Percentiles rank a stretch among this genome's conserved stretches.
Evolutionary conservation across 176 grass and related monocot genomes (phyloP).

Genomic region (Zizania latifolia): DNA sequence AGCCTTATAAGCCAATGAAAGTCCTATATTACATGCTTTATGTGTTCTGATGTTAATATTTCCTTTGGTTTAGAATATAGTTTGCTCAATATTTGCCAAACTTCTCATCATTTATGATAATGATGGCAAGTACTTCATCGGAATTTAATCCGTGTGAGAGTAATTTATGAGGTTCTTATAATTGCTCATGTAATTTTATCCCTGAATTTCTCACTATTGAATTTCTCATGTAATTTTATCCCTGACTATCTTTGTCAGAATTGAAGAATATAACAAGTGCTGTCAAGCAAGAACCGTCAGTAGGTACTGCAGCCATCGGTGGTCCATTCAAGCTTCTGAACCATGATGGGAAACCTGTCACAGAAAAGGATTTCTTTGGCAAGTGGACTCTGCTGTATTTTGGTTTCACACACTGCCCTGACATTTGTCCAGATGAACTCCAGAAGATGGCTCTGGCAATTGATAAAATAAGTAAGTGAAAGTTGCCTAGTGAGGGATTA

Average conservation of each 20-base stretch:
- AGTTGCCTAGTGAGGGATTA: no score
- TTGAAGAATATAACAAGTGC: constrained; percentile 45
- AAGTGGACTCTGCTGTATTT: constrained; percentile 79
- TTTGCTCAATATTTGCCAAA: constrained; percentile 14
- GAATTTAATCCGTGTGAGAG: background rate
- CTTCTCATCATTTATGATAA: background rate
- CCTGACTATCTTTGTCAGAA: constrained; percentile 24
- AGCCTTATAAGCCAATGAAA: background rate
- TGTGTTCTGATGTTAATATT: background rate
- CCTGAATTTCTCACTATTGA: background rate
- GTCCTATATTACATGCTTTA: background rate
- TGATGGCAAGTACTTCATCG: background rate
- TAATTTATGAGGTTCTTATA: background rate
- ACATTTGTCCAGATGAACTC: constrained; percentile 80
- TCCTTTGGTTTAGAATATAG: background rate
- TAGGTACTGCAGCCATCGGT: constrained; percentile 54
- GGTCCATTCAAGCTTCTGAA: constrained; percentile 68
- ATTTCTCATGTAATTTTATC: background rate
- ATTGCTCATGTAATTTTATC: background rate
- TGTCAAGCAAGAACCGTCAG: constrained; percentile 46
- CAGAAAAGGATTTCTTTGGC: constrained; percentile 66
- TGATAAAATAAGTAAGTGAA: constrained; percentile 60
- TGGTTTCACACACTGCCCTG: constrained; percentile 69
- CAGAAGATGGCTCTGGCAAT: constrained; percentile 67
- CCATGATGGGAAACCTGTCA: constrained; percentile 46